These are phyloP conservation scores for Pholiota adiposa DNA, from an alignment of 1,284 basidiomycete species.

Conservation along the genomic window DNA sequence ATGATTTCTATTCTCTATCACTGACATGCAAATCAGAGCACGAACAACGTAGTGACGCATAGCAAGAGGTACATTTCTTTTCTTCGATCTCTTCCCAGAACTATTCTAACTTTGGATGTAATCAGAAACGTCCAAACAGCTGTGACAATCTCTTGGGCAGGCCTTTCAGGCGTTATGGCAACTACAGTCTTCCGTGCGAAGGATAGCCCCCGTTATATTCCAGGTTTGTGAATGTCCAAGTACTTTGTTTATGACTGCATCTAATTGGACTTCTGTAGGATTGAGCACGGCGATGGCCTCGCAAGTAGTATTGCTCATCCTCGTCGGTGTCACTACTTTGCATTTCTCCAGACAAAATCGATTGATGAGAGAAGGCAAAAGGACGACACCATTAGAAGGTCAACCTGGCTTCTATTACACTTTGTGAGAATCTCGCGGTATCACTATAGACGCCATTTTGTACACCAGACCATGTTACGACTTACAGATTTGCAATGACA, in stretches of 20 bases:
- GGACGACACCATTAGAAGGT: constrained; percentile 40
- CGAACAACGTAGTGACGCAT: constrained; percentile 50
- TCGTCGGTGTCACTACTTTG: constrained; percentile 37
- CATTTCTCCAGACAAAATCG: constrained; percentile 41
- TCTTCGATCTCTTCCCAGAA: not conserved
- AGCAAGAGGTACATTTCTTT: constrained; percentile 39
- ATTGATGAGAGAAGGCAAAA: constrained; percentile 37
- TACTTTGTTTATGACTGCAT: too few relatives aligned
- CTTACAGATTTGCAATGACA: constrained; percentile 1
- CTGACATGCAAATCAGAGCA: constrained; percentile 31
- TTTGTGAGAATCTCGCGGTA: constrained; percentile 18
- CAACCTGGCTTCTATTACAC: constrained; percentile 48
- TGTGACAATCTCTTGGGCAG: constrained; percentile 44
- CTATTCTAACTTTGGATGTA: not conserved
- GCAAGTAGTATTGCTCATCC: constrained; percentile 40
- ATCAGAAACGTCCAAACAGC: constrained; percentile 44
- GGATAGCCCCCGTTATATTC: constrained; percentile 46
- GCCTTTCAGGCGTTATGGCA: constrained; percentile 45
- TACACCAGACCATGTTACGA: constrained; percentile 10
- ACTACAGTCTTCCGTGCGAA: constrained; percentile 42
- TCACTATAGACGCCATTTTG: constrained; percentile 11
- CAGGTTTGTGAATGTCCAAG: constrained; percentile 36
- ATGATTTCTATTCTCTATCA: not conserved
- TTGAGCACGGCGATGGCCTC: constrained; percentile 42
- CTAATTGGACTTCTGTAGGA: constrained; percentile 25